Evolutionary conservation across 768 basidiomycete genomes (phyloP), one percentile per base, ranked within the genome.

Genomic region (Boletus edulis): DNA sequence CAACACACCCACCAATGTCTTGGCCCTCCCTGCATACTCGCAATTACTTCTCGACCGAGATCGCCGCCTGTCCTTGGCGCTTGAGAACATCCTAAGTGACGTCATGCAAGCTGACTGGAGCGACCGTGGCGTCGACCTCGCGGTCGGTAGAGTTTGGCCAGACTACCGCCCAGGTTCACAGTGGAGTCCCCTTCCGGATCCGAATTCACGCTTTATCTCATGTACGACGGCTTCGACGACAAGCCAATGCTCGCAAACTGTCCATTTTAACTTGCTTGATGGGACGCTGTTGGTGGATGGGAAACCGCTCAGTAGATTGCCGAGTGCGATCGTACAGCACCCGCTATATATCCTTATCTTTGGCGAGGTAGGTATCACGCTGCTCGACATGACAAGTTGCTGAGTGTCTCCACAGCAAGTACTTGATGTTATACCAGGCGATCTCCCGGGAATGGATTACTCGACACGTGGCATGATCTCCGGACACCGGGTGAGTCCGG

Each of bases 231-330:
- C 53, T 8, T 14, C 51, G 2, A 45, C 47, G 4, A 17, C 34
- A 2, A 55, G 39, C 12, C 53, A 61, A 31, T 10, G 38, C 37
- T 55, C 61, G 20, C 73, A 73, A 44, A 43, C 15, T n/a, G 66
- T 81, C 7, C 68, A 73, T 46, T 63, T 77, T n/a, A 74, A 82
- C 51, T 32, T 81, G 2, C 55, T 80, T 1, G 58, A 62, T 13
- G 70, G 68, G 3, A 46, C 56, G 1, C 60, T 71, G 20, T 41
- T 66, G n/a, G 56, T 67, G 3, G 50, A 72, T 3, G 70, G 63
- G 1, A 63, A 59, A 24, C 55, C 63, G 0, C n/a, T 72, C 46
- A 73, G 75, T 14, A 70, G 67, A 24, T 69, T 81, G 14, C 76
- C 79, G 0, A 32, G 39, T 9, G 53, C 56, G 0, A 75, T 80